Percentiles rank a stretch among this genome's conserved stretches.
Conservation (phyloP, 2,329 filamentous ascomycete species). For the Magnaporthales sp. region DNA sequence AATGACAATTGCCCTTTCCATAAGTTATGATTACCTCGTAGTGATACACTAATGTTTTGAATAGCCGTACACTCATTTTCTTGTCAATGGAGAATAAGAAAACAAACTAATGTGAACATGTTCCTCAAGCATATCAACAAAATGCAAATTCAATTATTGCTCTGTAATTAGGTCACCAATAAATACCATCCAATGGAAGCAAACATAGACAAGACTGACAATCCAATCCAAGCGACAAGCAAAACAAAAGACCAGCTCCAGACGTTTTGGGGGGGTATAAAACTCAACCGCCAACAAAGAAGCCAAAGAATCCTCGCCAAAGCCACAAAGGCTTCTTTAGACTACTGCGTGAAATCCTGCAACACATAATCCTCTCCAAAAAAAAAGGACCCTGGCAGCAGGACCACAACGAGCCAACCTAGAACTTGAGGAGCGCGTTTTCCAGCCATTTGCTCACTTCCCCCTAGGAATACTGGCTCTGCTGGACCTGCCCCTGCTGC, state of each 20-base stretch:
- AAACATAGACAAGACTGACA: no score
- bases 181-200: no score
- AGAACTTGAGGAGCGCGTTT: neutral
- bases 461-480: neutral
- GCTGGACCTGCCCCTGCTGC: constrained; percentile 8
- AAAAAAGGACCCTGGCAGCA: neutral
- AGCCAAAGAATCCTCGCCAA: neutral
- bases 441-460: neutral
- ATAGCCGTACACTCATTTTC: no score
- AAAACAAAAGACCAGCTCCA: neutral
- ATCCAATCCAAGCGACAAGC: no score
- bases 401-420: neutral
- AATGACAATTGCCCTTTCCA: neutral
- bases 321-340: neutral
- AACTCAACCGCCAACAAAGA: neutral
- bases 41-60: neutral
- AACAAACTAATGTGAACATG: neutral
- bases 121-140: neutral
- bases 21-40: neutral
- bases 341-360: neutral
- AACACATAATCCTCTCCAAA: neutral
- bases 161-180: no score
- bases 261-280: neutral
- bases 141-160: no score
- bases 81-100: no score